A percentile compares a stretch with the other conserved stretches of the same genome.
phyloP scores from a whole-genome alignment of 306 rosid species.

The Vigna mungo region DNA sequence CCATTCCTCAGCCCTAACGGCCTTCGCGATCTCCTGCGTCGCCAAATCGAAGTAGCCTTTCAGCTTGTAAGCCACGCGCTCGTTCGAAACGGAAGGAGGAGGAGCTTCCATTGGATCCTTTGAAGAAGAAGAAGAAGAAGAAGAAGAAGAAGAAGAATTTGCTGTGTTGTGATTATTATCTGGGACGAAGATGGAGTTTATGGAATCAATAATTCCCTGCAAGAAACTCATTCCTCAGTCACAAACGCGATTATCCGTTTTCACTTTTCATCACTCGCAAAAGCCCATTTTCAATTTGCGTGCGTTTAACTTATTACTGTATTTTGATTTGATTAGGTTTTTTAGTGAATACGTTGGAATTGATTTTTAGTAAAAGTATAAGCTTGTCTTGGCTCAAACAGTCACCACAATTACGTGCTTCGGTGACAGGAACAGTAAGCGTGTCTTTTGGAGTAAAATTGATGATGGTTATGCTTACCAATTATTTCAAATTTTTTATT shows the following conservation, averaged over 20 bases:
- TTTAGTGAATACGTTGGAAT: background rate
- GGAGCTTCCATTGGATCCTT: constrained; percentile 65
- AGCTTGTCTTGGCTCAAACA: background rate
- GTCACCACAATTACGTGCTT: background rate
- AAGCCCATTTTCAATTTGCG: background rate
- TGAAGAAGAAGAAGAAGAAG: constrained; percentile 43
- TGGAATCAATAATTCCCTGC: constrained; percentile 69
- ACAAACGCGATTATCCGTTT: constrained; percentile 25
- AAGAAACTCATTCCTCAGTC: constrained; percentile 60
- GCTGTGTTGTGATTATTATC: background rate
- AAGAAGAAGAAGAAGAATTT: background rate
- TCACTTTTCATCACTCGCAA: constrained; percentile 42
- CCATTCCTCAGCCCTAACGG: constrained; percentile 98
- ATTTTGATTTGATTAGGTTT: background rate
- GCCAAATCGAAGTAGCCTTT: constrained; percentile 91
- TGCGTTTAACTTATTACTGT: background rate
- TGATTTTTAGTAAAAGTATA: background rate
- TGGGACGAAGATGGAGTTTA: constrained; percentile 65
- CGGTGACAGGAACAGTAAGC: background rate
- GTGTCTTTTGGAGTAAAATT: too few species aligned
- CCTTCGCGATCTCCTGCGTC: constrained; percentile 86
- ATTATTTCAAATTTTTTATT: too few species aligned
- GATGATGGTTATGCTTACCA: too few species aligned
- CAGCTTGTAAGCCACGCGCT: constrained; percentile 91
- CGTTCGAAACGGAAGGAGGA: constrained; percentile 71